A percentile compares a stretch with the other conserved stretches of the same genome.
phyloP scores from a whole-genome alignment of 768 basidiomycete species.

The Auriscalpium microsporum region DNA sequence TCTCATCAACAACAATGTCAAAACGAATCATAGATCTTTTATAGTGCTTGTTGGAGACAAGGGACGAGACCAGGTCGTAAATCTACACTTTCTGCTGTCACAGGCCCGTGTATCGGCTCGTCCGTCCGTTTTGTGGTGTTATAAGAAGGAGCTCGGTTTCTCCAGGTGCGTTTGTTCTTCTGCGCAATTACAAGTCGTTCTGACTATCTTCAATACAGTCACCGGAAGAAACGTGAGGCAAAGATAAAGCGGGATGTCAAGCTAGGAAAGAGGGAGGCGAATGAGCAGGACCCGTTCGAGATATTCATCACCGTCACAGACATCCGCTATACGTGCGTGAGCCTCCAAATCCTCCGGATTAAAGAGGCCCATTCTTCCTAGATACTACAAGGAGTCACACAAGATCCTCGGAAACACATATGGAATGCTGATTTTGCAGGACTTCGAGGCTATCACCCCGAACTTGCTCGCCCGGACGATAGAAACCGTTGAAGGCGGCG shows the following conservation, averaged over 20 bases:
- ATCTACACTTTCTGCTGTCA: slow-evolving; percentile 89
- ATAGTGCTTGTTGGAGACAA: slow-evolving; percentile 95
- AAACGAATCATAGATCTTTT: slow-evolving; percentile 88
- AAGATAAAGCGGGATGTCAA: slow-evolving; percentile 97
- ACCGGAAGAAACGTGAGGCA: slow-evolving; percentile 93
- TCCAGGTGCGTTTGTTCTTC: slow-evolving; percentile 55
- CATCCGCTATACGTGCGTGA: slow-evolving; percentile 86
- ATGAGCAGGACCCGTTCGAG: slow-evolving; percentile 96
- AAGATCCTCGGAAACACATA: slow-evolving; percentile 97
- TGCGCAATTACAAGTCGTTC: not conserved
- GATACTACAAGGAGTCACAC: slow-evolving; percentile 95
- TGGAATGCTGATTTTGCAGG: slow-evolving; percentile 94
- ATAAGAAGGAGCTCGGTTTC: slow-evolving; percentile 97
- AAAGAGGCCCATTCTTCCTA: not conserved
- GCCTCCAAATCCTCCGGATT: not conserved
- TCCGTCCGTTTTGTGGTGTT: slow-evolving; percentile 94
- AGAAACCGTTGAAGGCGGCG: slow-evolving; percentile 97
- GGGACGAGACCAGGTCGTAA: slow-evolving; percentile 91
- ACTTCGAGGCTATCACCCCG: slow-evolving; percentile 97
- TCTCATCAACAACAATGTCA: slow-evolving; percentile 89
- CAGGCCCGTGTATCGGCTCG: slow-evolving; percentile 85
- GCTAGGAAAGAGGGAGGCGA: slow-evolving; percentile 85
- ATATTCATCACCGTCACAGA: slow-evolving; percentile 98
- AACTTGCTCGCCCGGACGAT: slow-evolving; percentile 95
- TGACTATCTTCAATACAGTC: slow-evolving; percentile 35